phyloP scores from a whole-genome alignment of 2,329 filamentous ascomycete species.

The Helotiales sp. region DNA sequence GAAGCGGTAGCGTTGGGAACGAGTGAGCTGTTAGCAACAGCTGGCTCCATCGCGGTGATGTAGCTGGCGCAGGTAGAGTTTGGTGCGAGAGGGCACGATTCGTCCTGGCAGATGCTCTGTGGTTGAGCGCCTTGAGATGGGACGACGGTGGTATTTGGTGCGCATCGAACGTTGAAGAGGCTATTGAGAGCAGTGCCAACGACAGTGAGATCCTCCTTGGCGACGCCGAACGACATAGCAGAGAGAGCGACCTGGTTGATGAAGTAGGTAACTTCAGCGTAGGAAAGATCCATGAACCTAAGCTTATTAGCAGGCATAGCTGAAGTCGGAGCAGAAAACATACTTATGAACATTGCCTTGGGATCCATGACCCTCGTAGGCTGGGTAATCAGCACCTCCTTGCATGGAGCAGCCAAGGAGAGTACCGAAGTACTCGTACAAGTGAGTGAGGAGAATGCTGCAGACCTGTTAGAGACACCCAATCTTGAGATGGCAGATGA shows the following conservation, averaged over 20 bases:
- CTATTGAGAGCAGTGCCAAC: slow-evolving; percentile 50
- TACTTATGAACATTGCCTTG: slow-evolving; percentile 55
- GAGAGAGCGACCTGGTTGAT: slow-evolving; percentile 57
- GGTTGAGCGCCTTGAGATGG: slow-evolving; percentile 46
- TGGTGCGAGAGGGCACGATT: slow-evolving; percentile 47
- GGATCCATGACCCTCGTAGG: slow-evolving; percentile 46
- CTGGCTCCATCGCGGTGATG: slow-evolving; percentile 24
- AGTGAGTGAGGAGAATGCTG: slow-evolving; percentile 55
- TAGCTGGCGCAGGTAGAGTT: slow-evolving; percentile 50
- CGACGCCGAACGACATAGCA: slow-evolving; percentile 58
- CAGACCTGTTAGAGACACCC: slow-evolving; percentile 6
- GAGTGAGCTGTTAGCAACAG: slow-evolving; percentile 14
- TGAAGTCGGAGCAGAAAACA: neutral
- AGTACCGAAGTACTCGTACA: slow-evolving; percentile 61
- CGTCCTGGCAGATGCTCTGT: slow-evolving; percentile 56
- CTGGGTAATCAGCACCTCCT: slow-evolving; percentile 49
- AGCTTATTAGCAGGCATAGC: slow-evolving; percentile 4
- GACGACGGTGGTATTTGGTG: slow-evolving; percentile 46
- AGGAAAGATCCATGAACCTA: slow-evolving; percentile 56
- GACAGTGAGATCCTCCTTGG: slow-evolving; percentile 48
- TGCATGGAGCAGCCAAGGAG: slow-evolving; percentile 56
- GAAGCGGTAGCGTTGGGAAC: slow-evolving; percentile 5
- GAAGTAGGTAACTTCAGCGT: slow-evolving; percentile 56
- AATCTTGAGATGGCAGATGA: neutral
- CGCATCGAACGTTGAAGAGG: slow-evolving; percentile 54